Evolutionary conservation across 345 rosid genomes (phyloP).

Genomic region (Melaleuca alternifolia): DNA sequence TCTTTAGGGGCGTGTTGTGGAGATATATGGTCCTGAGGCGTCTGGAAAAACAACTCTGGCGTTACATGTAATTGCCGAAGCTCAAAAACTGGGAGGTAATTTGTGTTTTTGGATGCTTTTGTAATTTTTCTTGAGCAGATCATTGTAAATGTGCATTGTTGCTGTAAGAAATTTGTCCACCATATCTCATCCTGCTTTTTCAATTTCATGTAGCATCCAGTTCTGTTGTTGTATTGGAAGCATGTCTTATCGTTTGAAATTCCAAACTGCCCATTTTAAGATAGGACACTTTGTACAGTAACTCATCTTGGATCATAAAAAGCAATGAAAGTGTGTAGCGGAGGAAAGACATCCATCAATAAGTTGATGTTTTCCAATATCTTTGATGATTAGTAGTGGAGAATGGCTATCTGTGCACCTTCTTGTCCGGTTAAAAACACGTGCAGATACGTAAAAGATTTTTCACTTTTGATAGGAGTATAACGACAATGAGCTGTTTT

Average conservation of each 20-base stretch:
- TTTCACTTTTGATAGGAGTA: neutral
- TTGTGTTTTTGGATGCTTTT: neutral
- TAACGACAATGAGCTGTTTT: neutral
- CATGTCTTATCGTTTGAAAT: neutral
- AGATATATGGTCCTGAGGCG: slow-evolving; percentile 98
- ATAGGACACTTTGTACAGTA: neutral
- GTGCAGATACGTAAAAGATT: neutral
- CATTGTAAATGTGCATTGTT: neutral
- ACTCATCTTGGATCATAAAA: neutral
- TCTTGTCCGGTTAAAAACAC: neutral
- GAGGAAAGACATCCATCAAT: neutral
- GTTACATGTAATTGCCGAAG: slow-evolving; percentile 92
- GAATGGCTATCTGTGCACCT: neutral
- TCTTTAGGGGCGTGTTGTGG: slow-evolving; percentile 89
- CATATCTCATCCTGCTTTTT: neutral
- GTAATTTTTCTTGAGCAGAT: neutral
- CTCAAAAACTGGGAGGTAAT: slow-evolving; percentile 94
- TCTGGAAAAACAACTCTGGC: slow-evolving; percentile 99
- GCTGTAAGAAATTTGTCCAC: neutral
- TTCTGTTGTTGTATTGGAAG: neutral
- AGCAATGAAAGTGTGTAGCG: neutral
- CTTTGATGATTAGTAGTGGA: neutral
- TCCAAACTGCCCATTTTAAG: neutral
- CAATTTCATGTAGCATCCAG: neutral
- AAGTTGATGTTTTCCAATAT: neutral